Base-by-base conservation (phyloP, 1,284 basidiomycete genomes). In the Trametes hirsuta region DNA sequence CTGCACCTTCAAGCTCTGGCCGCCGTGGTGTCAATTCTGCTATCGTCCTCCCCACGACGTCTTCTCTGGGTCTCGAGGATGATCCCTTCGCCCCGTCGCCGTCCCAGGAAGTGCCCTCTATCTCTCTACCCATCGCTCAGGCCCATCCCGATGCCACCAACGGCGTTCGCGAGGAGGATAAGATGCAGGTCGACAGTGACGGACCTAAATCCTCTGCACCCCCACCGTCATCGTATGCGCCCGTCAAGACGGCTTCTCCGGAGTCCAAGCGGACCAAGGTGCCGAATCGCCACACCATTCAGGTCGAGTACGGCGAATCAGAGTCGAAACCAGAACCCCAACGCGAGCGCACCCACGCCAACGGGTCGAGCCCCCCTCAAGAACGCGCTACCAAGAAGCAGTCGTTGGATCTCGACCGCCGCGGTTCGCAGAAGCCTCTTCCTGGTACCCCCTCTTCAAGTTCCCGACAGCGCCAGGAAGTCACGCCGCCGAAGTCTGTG, bases 281-380 rank as follows among this genome's bases (percentile, higher is more conserved):
- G 18, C 79, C 73, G 53, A 84, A 88, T 72, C 77, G 90, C 14
- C 94, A 97, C 75, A 97, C 95, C 2, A 93, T 97, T 42, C 94
- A 97, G 74, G 89, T 97, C 57, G 95, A 97, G 73, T 95, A 95
- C 67, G 88, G 89, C 22, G 73, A 73, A 68, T 73, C 72, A 22
- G 76, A 73, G 62, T 71, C 51, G 51, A 66, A 66, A 59, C 55
- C 72, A 65, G 65, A 73, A 64, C 66, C 72, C 61, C 53, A 52
- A 22, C 57, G 62, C 36, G 53, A 66, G 68, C 72, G 67, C 64
- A 53, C 67, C 61, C 73, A 64, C 25, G 53, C 55, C 40, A 60
- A 62, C 11, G 55, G 63, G 5, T 52, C 57, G 6, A 48, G 58
- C 14, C 49, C 58, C 15, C 39, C 40, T 12, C 63, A 62, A 40